phyloP scores from a whole-genome alignment of 2,329 filamentous ascomycete species.

The Fusarium pilosicola region DNA sequence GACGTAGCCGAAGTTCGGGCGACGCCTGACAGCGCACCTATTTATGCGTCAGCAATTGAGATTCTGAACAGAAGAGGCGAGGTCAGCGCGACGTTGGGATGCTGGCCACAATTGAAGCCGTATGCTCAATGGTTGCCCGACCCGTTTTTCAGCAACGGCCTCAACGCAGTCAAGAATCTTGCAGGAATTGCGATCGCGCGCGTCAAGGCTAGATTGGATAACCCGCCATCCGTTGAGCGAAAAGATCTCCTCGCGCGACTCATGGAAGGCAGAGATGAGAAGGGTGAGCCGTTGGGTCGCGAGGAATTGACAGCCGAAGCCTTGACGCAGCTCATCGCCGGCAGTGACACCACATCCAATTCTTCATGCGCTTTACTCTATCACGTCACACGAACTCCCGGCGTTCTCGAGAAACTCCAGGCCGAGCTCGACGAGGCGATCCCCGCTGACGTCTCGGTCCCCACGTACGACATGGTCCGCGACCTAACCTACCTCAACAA shows the following conservation, averaged over 20 bases:
- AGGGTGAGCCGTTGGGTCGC: slow-evolving; percentile 77
- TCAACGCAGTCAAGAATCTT: slow-evolving; percentile 80
- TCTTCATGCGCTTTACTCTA: slow-evolving; percentile 86
- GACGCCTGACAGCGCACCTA: slow-evolving; percentile 68
- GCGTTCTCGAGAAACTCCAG: slow-evolving; percentile 77
- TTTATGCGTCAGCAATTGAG: slow-evolving; percentile 82
- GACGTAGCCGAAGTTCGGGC: slow-evolving; percentile 80
- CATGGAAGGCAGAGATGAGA: slow-evolving; percentile 87
- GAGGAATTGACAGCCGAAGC: slow-evolving; percentile 89
- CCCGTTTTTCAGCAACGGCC: slow-evolving; percentile 80
- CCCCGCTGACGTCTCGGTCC: slow-evolving; percentile 69
- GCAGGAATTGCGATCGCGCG: slow-evolving; percentile 89
- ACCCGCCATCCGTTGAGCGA: slow-evolving; percentile 72
- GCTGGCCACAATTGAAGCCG: slow-evolving; percentile 77
- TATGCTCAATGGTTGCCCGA: slow-evolving; percentile 85
- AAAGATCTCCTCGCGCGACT: slow-evolving; percentile 84
- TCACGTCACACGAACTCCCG: slow-evolving; percentile 75
- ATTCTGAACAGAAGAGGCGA: slow-evolving; percentile 90
- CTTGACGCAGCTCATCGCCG: slow-evolving; percentile 86
- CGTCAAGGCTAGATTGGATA: slow-evolving; percentile 78
- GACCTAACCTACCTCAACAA: slow-evolving; percentile 79
- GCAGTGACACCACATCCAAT: slow-evolving; percentile 80
- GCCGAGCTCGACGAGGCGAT: slow-evolving; percentile 79
- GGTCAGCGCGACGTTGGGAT: slow-evolving; percentile 83
- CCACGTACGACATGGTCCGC: slow-evolving; percentile 76